Conservation (phyloP, 2,329 filamentous ascomycete genomes). For the Xylaria sp. region DNA sequence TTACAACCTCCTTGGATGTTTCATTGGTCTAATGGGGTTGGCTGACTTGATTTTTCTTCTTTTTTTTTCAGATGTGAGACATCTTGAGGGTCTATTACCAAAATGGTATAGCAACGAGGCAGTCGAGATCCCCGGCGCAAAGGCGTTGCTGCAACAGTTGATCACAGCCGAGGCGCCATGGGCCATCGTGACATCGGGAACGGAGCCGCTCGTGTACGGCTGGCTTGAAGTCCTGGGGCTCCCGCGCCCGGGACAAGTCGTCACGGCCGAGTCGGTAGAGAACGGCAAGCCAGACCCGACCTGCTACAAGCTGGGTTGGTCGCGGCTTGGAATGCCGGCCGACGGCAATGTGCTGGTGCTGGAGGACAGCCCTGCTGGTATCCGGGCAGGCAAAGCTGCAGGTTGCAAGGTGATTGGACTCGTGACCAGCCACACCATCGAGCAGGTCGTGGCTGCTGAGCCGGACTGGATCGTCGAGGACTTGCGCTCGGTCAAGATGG, state of each 20-base stretch:
- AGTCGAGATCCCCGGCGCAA: conserved; percentile 78
- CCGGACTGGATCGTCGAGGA: conserved; percentile 86
- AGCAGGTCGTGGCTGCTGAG: conserved; percentile 66
- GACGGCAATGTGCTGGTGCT: conserved; percentile 62
- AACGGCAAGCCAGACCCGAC: conserved; percentile 72
- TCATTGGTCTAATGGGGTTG: conserved; percentile 4
- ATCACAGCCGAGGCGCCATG: conserved; percentile 61
- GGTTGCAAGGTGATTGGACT: conserved; percentile 82
- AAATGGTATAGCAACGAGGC: conserved; percentile 71
- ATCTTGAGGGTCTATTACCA: conserved; percentile 74
- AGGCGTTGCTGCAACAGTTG: conserved; percentile 62
- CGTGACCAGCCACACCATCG: conserved; percentile 72
- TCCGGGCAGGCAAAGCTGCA: conserved; percentile 75
- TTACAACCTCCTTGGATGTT: conserved; percentile 6
- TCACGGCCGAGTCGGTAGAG: conserved; percentile 70
- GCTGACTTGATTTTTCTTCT: conserved; percentile 11
- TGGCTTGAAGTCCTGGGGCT: conserved; percentile 66
- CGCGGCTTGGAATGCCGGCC: conserved; percentile 51
- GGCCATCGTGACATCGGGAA: conserved; percentile 82
- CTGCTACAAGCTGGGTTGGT: conserved; percentile 65
- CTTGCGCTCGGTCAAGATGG: conserved; percentile 65
- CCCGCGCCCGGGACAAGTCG: conserved; percentile 58
- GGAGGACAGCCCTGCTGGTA: conserved; percentile 84
- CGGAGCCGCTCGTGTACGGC: conserved; percentile 59
- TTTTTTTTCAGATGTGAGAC: conserved; percentile 59